A percentile compares a stretch with the other conserved stretches of the same genome.
Conservation (phyloP, 2,329 filamentous ascomycete species). For the Endothia cerciana region DNA sequence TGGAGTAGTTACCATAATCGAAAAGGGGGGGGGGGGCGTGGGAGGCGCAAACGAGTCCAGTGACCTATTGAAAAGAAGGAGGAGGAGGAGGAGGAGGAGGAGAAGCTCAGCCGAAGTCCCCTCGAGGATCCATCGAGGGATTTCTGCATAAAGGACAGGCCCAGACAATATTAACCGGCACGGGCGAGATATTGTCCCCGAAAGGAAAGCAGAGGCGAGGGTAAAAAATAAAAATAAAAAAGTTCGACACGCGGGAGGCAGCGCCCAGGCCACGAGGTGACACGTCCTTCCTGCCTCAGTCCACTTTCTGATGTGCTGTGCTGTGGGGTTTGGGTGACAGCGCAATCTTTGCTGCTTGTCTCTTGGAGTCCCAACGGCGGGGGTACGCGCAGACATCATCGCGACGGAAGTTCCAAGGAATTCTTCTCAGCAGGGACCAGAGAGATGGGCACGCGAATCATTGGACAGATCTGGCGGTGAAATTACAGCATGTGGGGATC, state of each 20-base stretch:
- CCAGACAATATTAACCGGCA: background rate
- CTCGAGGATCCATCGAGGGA: background rate
- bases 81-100: too few relatives aligned
- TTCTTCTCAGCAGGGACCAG: background rate
- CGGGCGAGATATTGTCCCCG: background rate
- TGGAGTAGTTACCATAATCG: too few relatives aligned
- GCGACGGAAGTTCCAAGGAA: background rate
- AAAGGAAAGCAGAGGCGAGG: background rate
- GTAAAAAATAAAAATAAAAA: background rate
- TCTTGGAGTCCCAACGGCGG: too few relatives aligned
- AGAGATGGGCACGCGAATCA: background rate
- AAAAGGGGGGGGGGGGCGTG: too few relatives aligned
- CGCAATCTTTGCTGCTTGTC: too few relatives aligned
- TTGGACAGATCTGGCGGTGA: conserved; percentile 2
- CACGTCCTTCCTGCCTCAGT: background rate
- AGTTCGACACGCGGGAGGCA: background rate
- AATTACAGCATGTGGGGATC: background rate
- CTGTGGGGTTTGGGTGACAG: background rate
- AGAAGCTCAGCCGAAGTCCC: too few relatives aligned
- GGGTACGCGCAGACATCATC: background rate
- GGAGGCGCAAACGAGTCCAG: too few relatives aligned
- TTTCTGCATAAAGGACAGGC: background rate
- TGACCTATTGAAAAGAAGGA: too few relatives aligned
- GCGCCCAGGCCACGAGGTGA: background rate
- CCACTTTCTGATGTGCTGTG: conserved; percentile 6